Evolutionary conservation across 2,329 filamentous ascomycete genomes (phyloP), one percentile per base, ranked within the genome.

Genomic region (Cyclaneusma minus): DNA sequence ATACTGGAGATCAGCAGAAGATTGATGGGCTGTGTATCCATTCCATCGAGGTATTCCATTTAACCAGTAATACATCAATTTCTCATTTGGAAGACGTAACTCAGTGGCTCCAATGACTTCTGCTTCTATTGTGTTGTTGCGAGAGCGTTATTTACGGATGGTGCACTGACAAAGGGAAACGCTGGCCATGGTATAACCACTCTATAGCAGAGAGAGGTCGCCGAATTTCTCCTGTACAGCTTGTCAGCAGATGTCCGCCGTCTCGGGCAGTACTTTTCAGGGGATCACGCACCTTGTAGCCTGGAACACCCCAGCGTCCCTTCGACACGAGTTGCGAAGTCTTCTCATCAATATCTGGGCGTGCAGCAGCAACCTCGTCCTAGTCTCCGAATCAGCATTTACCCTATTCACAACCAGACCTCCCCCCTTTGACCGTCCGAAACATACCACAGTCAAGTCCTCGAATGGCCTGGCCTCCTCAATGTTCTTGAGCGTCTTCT

Each of bases 331-430:
- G 73, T 62, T 89, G 75, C 48, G 75, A 63, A 46, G 87, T 93
- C 70, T 91, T 91, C 72, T 93, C 75, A 63, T 95, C 87, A 56
- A 98, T 94, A 43, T 92, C 87, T 47, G 89, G 85, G 56, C 85
- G 82, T 46, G 87, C 89, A 44, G 81, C 73, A 36, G 81, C 82
- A 56, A 98, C 80, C 51, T 98, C 89, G 56, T 95, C 89, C 83
- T 92, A 48, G 21, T 13, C 18, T 16, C 22, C 13, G 13, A 13
- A 18, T 4, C 9, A 16, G 17, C 14, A n/a, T n/a, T n/a, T n/a
- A n/a, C n/a, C n/a, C n/a, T n/a, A n/a, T n/a, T n/a, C n/a, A n/a
- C 16, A 16, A 9, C 15, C 8, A 10, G 19, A 25, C 11, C 13
- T 24, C 16, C 22, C 20, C 13, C 27, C n/a, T n/a, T n/a, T n/a